Evolutionary conservation across 2,329 filamentous ascomycete genomes (phyloP), one percentile per base, ranked within the genome.

Genomic region (Aspergillus cejpii): DNA sequence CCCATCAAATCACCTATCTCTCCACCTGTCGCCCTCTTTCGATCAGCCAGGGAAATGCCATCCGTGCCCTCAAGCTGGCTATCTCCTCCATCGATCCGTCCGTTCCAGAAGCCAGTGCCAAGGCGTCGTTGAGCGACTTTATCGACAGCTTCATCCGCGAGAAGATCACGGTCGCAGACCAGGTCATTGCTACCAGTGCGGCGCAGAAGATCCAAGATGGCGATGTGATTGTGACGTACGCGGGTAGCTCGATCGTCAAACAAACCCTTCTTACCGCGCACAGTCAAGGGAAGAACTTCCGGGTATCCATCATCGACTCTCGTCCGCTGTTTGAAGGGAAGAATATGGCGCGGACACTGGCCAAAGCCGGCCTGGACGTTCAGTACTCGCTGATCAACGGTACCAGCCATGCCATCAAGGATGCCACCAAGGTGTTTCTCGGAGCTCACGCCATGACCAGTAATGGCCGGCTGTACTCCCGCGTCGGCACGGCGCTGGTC

Each of bases 1-100:
- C 89, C 60, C 87, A 90, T 28, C 92, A 98, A 68, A 96, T 98
- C 61, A 89, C 94, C 53, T 96, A 94, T 62, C 78, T 98, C 49
- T 87, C 87, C 48, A 88, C 88, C 55, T 96, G 90, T 62, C 83
- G 92, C n/a, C 90, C 92, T 26, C 86, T 98, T 70, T 94, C 87
- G 54, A 92, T 95, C 68, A 88, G 87, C 50, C 95, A 97, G 83
- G 92, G 92, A 49, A 98, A 97, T 65, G 89, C 89, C 27, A 94
- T 98, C 62, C 81, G 92, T 43, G 91, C 89, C 76, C 77, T 98
- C 39, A 98, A 98, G 73, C 80, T 95, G 38, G 81, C 88, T 59
- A 91, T 98, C 62, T 85, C 87, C 58, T 88, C 88, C 56, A 83
- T 96, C 47, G 89, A 96, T 58, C 88, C 91, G 31, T 85, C 90